Evolutionary conservation across 164 flowering plant species (phyloP).

Genomic region (Cinnamomum micranthum): DNA sequence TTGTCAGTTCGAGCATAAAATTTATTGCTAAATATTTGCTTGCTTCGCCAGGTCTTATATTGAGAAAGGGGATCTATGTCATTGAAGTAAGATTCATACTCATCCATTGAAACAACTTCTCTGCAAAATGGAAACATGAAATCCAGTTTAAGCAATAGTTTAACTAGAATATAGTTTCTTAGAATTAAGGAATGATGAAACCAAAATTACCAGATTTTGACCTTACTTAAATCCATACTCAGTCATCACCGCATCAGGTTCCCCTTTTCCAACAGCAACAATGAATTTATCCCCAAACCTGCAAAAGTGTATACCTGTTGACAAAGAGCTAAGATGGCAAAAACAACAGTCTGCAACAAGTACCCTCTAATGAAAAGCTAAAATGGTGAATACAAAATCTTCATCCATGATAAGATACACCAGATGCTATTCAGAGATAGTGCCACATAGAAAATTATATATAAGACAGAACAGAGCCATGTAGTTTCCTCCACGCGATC

Average conservation of each 20-base stretch:
- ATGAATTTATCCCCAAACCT: constrained; percentile 68
- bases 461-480: neutral
- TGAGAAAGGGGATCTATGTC: constrained; percentile 75
- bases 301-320: constrained; percentile 7
- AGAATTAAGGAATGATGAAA: neutral
- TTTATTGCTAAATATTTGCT: constrained; percentile 16
- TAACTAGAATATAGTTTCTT: neutral
- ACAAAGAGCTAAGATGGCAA: neutral
- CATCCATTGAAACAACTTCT: constrained; percentile 75
- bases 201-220: constrained; percentile 1
- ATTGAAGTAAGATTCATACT: constrained; percentile 70
- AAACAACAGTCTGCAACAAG: constrained; percentile 25
- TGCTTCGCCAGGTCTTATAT: constrained; percentile 52
- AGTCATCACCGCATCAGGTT: constrained; percentile 83
- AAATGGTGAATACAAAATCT: neutral
- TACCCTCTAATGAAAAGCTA: neutral
- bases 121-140: constrained; percentile 20
- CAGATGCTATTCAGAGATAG: neutral
- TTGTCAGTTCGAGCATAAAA: constrained; percentile 35
- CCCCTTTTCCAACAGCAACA: constrained; percentile 87
- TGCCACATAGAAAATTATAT: neutral
- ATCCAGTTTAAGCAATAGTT: neutral
- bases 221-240: constrained; percentile 85
- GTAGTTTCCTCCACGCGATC: neutral
- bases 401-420: neutral